A percentile compares a stretch with the other conserved stretches of the same genome.
These are phyloP conservation scores for Ophiostoma sp. DNA, from an alignment of 2,329 filamentous ascomycete genomes.

Conservation along the genomic window DNA sequence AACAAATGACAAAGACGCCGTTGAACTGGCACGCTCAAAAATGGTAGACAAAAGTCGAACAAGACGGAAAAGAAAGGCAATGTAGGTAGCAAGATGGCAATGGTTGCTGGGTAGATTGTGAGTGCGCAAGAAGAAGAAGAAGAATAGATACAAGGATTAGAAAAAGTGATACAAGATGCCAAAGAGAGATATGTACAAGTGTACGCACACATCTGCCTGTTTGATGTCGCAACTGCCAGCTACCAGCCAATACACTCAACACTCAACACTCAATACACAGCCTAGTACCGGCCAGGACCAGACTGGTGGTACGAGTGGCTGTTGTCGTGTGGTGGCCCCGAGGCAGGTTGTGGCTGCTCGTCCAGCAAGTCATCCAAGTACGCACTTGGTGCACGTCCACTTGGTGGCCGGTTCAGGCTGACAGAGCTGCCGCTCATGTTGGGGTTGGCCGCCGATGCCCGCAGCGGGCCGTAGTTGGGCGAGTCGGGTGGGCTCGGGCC, in stretches of 20 bases:
- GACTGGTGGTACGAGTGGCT: slow-evolving; percentile 30
- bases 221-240: not conserved
- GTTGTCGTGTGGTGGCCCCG: slow-evolving; percentile 28
- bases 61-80: not conserved
- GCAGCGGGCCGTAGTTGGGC: slow-evolving; percentile 49
- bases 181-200: not conserved
- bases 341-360: slow-evolving; percentile 54
- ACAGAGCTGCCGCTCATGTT: slow-evolving; percentile 61
- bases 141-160: not conserved
- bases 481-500: slow-evolving; percentile 59
- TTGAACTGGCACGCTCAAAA: not conserved
- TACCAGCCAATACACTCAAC: not conserved
- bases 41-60: not conserved
- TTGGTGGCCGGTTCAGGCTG: slow-evolving; percentile 59
- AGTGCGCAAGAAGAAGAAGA: slow-evolving; percentile 2
- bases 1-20: not conserved
- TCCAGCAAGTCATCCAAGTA: slow-evolving; percentile 88
- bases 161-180: not conserved
- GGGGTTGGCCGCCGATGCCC: slow-evolving; percentile 32
- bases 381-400: slow-evolving; percentile 74
- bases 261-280: not conserved
- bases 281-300: slow-evolving; percentile 28
- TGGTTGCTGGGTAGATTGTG: slow-evolving; percentile 5
- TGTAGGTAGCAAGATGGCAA: not conserved
- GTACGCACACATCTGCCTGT: not conserved